Base-by-base conservation (phyloP, 2,329 filamentous ascomycete genomes). In the Aspergillus neoniger region DNA sequence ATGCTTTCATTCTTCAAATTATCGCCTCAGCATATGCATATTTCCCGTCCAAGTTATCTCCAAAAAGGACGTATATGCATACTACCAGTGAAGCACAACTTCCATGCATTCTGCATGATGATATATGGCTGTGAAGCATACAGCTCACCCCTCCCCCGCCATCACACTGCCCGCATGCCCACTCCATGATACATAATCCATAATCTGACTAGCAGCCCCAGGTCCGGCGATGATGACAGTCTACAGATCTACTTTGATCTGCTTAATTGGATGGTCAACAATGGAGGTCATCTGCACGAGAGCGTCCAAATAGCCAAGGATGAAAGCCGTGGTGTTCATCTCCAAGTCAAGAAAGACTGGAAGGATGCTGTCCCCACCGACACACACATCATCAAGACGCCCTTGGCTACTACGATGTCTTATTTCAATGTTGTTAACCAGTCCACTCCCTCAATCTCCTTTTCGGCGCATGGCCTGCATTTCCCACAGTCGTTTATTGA, bases 401-500 rank as follows among this genome's bases (percentile, higher is more conserved):
- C 75, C 2, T 55, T 77, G 14, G 57, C 66, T 5, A 59, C 73
- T 7, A 76, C 75, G 19, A 72, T 77, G 67, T 77, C 75, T 8
- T 77, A 75, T 54, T 76, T 72, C 58, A 74, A 77, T 39, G 73
- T 69, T 1, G 70, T 76, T 48, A 67, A 72, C 14, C 67, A 72
- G 14, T 59, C 5, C 38, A 49, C 38, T 9, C 19, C 55, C n/a
- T 23, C 19, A n/a, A 47, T 23, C 39, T 49, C 55, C 23, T 76
- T 76, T 50, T 63, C 69, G 2, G 68, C 66, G 12, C 74, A 77
- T 50, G 74, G 68, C 1, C 63, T 78, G 14, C 60, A 66, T 5
- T 84, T 90, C 50, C 82, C 85, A 0, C 52, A 65, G 0, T 69
- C 70, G 1, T 86, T 90, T 65, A 73, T 89, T 50, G 67, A 78